A percentile compares a stretch with the other conserved stretches of the same genome.
phyloP scores from a whole-genome alignment of 2,329 filamentous ascomycete genomes.

The Penicillium sclerotigenum region DNA sequence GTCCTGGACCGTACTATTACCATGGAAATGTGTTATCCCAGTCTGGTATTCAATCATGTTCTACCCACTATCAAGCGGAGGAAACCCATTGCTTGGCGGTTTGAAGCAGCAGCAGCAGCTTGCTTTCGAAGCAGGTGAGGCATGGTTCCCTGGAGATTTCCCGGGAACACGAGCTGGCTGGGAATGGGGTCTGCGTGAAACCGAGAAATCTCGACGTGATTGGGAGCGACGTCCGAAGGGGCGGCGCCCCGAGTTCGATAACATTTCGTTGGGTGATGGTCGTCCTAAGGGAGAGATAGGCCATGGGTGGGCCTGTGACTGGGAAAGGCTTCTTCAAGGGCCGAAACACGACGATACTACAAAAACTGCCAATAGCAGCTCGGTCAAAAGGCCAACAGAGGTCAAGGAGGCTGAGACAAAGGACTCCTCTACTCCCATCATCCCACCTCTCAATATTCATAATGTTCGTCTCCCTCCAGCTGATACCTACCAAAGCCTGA shows the following conservation, averaged over 20 bases:
- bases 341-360: slow-evolving; percentile 6
- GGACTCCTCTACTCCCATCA: slow-evolving; percentile 5
- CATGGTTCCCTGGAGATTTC: slow-evolving; percentile 86
- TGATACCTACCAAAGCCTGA: slow-evolving; percentile 32
- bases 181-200: slow-evolving; percentile 70
- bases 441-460: slow-evolving; percentile 33
- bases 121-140: slow-evolving; percentile 70
- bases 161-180: slow-evolving; percentile 75
- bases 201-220: slow-evolving; percentile 55
- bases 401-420: slow-evolving; percentile 7
- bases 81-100: slow-evolving; percentile 79
- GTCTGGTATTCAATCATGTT: slow-evolving; percentile 86
- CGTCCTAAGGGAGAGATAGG: slow-evolving; percentile 76
- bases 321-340: slow-evolving; percentile 62
- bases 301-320: slow-evolving; percentile 77
- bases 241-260: slow-evolving; percentile 72
- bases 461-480: slow-evolving; percentile 40
- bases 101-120: slow-evolving; percentile 76
- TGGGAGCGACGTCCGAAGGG: slow-evolving; percentile 80
- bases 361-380: neutral
- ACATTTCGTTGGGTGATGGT: slow-evolving; percentile 68
- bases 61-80: slow-evolving; percentile 73
- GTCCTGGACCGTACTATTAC: slow-evolving; percentile 78
- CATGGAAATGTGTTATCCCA: slow-evolving; percentile 83
- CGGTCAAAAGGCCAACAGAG: slow-evolving; percentile 14